Evolutionary conservation across 2,329 filamentous ascomycete genomes (phyloP), one percentile per base, ranked within the genome.

Genomic region (Dactylellina leptospora): DNA sequence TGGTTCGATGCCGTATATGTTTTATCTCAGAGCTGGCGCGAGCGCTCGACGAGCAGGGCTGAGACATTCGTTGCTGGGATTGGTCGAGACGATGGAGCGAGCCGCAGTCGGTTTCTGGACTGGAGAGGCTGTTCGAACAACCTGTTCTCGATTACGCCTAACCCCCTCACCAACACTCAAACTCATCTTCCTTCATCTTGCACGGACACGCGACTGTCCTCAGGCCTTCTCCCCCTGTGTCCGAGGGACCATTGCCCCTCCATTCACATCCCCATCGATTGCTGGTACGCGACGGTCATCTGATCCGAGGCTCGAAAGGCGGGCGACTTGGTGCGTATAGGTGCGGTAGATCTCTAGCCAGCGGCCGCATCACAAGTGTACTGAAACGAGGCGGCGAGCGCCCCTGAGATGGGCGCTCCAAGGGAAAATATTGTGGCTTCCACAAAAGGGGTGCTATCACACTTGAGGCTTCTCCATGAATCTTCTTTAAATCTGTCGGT

Each of bases 31-130:
- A 33, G 40, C 18, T 18, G 40, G 9, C 11, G 33, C 16, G 23
- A 23, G 47, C 44, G 33, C 47, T 44, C 47, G 28, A 40, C 33
- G 42, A 18, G 51, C 47, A 62, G 25, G 48, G 36, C 66, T 63
- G 58, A 58, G 36, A 51, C 66, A 56, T 62, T 47, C 58, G 51
- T 53, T 45, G 66, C 66, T 48, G 59, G 66, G 56, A 47, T 71
- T 71, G 56, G 58, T 58, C 23, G 13, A 61, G 44, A 50, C 40
- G 66, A 45, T 47, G 50, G 45, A 40, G 13, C 36, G n/a, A 69
- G 63, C 63, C 63, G 63, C 63, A 55, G 63, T 55, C 40, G 63
- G 54, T 55, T 60, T 69, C 33, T 33, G 23, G 45, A 44, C 48
- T 69, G 27, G 63, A 44, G 40, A 54, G 54, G 36, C 36, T 40